Conservation (phyloP, 257 asterid species). For the Solanum habrochaites region DNA sequence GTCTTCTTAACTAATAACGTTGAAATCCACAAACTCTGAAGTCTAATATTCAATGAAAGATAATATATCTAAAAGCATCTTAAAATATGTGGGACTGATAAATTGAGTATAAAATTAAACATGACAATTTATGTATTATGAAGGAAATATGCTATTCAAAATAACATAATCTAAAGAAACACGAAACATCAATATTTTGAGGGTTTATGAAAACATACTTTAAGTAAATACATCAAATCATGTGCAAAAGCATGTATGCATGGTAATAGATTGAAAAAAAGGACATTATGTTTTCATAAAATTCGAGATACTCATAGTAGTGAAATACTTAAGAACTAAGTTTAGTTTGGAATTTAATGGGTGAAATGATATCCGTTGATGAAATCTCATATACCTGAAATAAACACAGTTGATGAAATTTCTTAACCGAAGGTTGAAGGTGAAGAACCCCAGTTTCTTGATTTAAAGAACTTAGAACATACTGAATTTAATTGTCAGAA, state of each 20-base stretch:
- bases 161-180: too few species aligned
- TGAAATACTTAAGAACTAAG: neutral
- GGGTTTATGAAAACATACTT: neutral
- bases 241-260: neutral
- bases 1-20: neutral
- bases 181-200: neutral
- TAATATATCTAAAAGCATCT: too few species aligned
- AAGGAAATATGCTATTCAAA: too few species aligned
- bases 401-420: too few species aligned
- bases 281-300: neutral
- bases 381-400: neutral
- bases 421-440: neutral
- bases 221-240: too few species aligned
- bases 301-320: neutral
- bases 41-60: neutral
- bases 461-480: neutral
- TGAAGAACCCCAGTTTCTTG: neutral
- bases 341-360: neutral
- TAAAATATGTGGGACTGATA: neutral
- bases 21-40: neutral
- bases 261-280: too few species aligned
- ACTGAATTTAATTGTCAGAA: too few species aligned
- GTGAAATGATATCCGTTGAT: neutral
- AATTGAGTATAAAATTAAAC: neutral
- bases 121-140: too few species aligned